Conservation (phyloP, 805 yeast species). For the Spathaspora arborariae region DNA sequence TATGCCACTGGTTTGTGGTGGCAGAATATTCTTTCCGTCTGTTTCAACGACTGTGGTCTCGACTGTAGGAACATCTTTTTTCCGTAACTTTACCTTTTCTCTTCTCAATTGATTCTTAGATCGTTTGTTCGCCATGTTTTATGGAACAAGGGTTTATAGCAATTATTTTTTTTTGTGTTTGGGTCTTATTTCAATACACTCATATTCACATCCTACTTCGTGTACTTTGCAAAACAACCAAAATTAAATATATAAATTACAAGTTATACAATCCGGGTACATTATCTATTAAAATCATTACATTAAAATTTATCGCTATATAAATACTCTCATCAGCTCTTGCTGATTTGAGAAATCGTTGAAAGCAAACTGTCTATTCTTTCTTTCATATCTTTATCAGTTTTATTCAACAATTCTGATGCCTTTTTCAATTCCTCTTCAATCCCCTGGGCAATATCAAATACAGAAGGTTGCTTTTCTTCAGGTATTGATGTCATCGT, state of each 20-base stretch:
- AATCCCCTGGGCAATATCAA: slow-evolving; percentile 33
- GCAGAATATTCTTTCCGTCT: not conserved
- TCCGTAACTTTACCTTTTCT: slow-evolving; percentile 39
- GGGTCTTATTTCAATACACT: not conserved
- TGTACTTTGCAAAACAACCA: not conserved
- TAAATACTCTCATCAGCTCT: not conserved
- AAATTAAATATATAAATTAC: not conserved
- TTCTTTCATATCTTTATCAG: slow-evolving; percentile 25
- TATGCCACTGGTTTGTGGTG: slow-evolving; percentile 1
- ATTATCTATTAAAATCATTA: not conserved
- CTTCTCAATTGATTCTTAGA: slow-evolving; percentile 54
- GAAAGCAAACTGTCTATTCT: slow-evolving; percentile 22
- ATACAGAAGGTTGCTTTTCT: slow-evolving; percentile 12
- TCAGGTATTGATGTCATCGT: slow-evolving; percentile 11
- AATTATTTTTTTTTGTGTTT: not conserved
- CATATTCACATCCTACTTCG: too few relatives aligned
- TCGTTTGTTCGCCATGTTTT: slow-evolving; percentile 21
- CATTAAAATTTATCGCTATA: not conserved
- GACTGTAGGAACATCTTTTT: slow-evolving; percentile 14
- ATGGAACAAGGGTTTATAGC: not conserved
- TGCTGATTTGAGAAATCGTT: slow-evolving; percentile 5
- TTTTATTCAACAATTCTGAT: slow-evolving; percentile 18
- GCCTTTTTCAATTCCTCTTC: slow-evolving; percentile 23
- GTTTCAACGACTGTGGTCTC: slow-evolving; percentile 1
- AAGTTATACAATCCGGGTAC: not conserved